phyloP scores from a whole-genome alignment of 768 basidiomycete species.

The Pseudohyphozyma bogoriensis region DNA sequence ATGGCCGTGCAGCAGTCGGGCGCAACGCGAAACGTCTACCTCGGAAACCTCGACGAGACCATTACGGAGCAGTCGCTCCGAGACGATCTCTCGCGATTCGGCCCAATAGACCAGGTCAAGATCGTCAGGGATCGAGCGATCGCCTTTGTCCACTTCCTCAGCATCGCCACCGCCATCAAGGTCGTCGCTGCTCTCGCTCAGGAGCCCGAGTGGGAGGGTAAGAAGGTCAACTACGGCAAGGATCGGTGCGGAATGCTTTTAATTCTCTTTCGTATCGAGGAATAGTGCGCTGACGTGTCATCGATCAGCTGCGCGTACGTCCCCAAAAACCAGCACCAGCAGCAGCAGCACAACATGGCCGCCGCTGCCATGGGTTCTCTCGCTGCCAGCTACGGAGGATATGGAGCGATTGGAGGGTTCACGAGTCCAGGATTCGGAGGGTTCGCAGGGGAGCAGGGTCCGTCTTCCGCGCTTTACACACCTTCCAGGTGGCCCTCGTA shows the following conservation, averaged over 20 bases:
- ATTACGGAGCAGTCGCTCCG: conserved; percentile 48
- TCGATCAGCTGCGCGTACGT: conserved; percentile 55
- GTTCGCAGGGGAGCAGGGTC: conserved; percentile 9
- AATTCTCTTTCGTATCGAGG: not conserved
- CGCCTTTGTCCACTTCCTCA: conserved; percentile 96
- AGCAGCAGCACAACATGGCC: conserved; percentile 41
- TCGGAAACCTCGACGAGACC: conserved; percentile 81
- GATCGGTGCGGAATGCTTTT: conserved; percentile 68
- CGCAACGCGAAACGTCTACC: conserved; percentile 90
- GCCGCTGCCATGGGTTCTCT: conserved; percentile 37
- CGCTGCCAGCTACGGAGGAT: conserved; percentile 35
- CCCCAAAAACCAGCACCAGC: conserved; percentile 80
- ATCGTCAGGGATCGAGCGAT: conserved; percentile 65
- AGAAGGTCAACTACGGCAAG: conserved; percentile 95
- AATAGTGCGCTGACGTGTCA: not conserved
- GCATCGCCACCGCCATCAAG: conserved; percentile 90
- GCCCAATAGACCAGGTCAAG: conserved; percentile 97
- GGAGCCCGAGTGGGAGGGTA: conserved; percentile 80
- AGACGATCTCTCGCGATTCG: conserved; percentile 84
- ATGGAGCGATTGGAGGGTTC: conserved; percentile 20
- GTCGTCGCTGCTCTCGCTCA: conserved; percentile 87
- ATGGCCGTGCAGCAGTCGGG: conserved; percentile 83
- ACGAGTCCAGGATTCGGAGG: conserved; percentile 29
- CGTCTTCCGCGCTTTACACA: conserved; percentile 38
- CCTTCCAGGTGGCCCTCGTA: conserved; percentile 9